These are phyloP conservation scores for Rhizophagus sp. DNA, from an alignment of 192 early-diverging fungal species.

Conservation along the genomic window DNA sequence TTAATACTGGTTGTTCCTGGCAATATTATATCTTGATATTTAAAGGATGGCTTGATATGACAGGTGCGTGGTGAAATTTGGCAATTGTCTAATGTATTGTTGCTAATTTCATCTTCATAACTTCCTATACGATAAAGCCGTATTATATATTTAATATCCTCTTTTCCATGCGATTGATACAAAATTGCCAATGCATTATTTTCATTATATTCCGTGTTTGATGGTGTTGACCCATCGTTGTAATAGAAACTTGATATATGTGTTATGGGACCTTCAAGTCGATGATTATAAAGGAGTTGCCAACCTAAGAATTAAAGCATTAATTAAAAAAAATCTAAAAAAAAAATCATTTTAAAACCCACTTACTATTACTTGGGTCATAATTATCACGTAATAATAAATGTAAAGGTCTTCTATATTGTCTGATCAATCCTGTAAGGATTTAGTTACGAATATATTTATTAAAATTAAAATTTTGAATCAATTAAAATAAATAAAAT, in stretches of 20 bases:
- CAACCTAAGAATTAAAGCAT: not conserved
- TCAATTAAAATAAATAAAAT: not conserved
- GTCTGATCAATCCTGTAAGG: conserved; percentile 12
- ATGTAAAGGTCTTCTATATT: conserved; percentile 16
- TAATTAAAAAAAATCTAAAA: not conserved
- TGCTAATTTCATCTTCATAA: not conserved
- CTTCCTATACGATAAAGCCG: conserved; percentile 13
- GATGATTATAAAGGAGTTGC: conserved; percentile 24
- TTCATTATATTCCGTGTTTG: not conserved
- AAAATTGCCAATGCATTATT: conserved; percentile 21
- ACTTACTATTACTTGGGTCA: conserved; percentile 11
- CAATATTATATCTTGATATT: conserved; percentile 21
- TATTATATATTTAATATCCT: conserved; percentile 1
- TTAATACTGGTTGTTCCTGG: conserved; percentile 22
- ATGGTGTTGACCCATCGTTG: not conserved
- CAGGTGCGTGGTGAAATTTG: not conserved
- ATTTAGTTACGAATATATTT: not conserved
- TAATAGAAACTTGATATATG: conserved; percentile 24
- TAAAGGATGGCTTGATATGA: conserved; percentile 8
- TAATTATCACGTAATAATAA: not conserved
- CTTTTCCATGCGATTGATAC: conserved; percentile 10
- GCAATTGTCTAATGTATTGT: not conserved
- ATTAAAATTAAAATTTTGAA: not conserved
- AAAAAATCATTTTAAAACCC: not conserved
- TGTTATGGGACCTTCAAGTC: conserved; percentile 9